These are phyloP conservation scores for Cylindricascospora bacillispora DNA, from an alignment of 1,139 yeast species.

Conservation along the genomic window DNA sequence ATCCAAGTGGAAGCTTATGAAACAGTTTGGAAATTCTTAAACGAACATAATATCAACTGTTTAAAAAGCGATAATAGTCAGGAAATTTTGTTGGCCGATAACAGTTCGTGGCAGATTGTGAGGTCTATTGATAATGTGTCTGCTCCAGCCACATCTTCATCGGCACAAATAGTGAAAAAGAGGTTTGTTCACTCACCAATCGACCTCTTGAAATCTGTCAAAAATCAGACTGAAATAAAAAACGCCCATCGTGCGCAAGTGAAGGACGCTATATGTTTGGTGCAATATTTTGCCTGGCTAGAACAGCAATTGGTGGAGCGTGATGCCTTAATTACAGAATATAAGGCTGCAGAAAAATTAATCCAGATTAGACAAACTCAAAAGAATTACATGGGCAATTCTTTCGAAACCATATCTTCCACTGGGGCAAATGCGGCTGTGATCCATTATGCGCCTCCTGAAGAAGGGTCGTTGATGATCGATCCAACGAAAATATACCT, in stretches of 20 bases:
- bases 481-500: slow-evolving; percentile 70
- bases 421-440: slow-evolving; percentile 90
- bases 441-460: slow-evolving; percentile 78
- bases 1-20: slow-evolving; percentile 42
- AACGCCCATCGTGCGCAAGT: slow-evolving; percentile 74
- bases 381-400: slow-evolving; percentile 61
- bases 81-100: slow-evolving; percentile 47
- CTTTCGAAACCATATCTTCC: slow-evolving; percentile 87
- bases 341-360: slow-evolving; percentile 61
- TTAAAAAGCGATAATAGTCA: slow-evolving; percentile 10
- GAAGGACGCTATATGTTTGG: slow-evolving; percentile 77
- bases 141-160: slow-evolving; percentile 31
- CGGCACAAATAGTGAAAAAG: too few relatives aligned
- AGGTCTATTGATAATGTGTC: slow-evolving; percentile 22
- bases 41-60: slow-evolving; percentile 12
- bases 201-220: slow-evolving; percentile 64
- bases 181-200: slow-evolving; percentile 46
- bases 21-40: slow-evolving; percentile 42
- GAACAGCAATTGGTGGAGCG: slow-evolving; percentile 48
- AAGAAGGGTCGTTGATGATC: slow-evolving; percentile 48
- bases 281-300: slow-evolving; percentile 77
- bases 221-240: slow-evolving; percentile 56
- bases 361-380: slow-evolving; percentile 49
- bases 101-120: slow-evolving; percentile 73
- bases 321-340: slow-evolving; percentile 57